Evolutionary conservation across 1,139 yeast species (phyloP), one percentile per base, ranked within the genome.

Genomic region (Kodamaea suecica): DNA sequence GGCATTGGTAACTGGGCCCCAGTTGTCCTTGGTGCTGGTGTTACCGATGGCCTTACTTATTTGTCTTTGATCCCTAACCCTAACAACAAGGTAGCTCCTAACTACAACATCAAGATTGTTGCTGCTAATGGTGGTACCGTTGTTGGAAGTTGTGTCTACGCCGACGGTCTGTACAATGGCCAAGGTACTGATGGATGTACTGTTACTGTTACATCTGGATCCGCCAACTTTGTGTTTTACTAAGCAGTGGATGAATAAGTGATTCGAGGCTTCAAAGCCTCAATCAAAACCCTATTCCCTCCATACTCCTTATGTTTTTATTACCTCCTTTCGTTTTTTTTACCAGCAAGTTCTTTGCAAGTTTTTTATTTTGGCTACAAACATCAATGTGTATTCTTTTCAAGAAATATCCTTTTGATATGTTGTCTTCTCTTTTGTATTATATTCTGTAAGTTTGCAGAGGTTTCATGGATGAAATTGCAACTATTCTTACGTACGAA

Each of bases 1-100:
- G 80, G 77, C 49, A 66, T 79, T 44, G 92, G 92, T 69, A 83
- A 83, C 76, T 83, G 90, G 88, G 87, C 90, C 38, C 90, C 90
- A 53, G 73, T 83, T 50, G 80, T 76, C 53, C 70, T 82, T 49
- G 92, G 92, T 63, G 85, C 90, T 42, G 90, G 92, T 60, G 68
- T 65, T 51, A 63, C 74, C 38, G 59, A 59, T 48, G 84, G 84
- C 48, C 69, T 74, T 50, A 70, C 85, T 36, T 83, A 83, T 69
- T 66, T 83, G 52, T 82, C 90, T 2, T 71, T 83, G 65, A 83
- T 83, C 66, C 90, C 90, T 59, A 83, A 83, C 64, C 92, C 92
- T 52, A 83, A 83, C 72, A 83, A 83, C 71, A 47, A 52, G 36
- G 61, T 66, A 28, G 61, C 83, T 38, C 73, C 80, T 42, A 81